A percentile compares a stretch with the other conserved stretches of the same genome.
These are phyloP conservation scores for Eucalyptus melliodora DNA, from an alignment of 345 rosid genomes.

Conservation along the genomic window DNA sequence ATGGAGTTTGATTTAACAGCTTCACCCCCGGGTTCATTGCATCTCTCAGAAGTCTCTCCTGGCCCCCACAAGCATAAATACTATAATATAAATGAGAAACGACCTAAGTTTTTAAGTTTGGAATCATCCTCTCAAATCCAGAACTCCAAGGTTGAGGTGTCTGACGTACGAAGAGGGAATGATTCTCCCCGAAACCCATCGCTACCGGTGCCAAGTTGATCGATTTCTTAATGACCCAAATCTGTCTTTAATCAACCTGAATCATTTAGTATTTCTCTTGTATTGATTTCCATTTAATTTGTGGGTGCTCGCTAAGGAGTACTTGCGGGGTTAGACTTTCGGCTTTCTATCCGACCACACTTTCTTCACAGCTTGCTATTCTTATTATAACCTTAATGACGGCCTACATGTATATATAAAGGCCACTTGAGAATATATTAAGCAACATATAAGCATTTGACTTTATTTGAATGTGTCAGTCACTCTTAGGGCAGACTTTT, in stretches of 20 bases:
- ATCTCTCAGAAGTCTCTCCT: not conserved
- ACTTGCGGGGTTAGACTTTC: not conserved
- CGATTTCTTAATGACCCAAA: not conserved
- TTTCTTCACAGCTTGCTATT: not conserved
- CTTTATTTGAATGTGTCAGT: not conserved
- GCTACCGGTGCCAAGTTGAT: not conserved
- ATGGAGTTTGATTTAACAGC: not conserved
- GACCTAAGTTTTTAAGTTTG: not conserved
- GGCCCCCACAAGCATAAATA: not conserved
- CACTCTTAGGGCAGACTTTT: not conserved
- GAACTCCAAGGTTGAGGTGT: not conserved
- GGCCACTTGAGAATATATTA: not conserved
- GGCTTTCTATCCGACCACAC: not conserved
- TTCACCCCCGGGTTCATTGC: not conserved
- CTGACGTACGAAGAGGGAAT: not conserved
- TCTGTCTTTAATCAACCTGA: not conserved
- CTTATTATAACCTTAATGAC: not conserved
- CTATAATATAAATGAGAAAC: not conserved
- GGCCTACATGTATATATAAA: no score
- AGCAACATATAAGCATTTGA: not conserved
- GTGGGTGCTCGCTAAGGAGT: not conserved
- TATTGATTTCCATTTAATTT: not conserved
- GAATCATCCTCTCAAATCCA: not conserved
- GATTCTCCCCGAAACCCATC: not conserved
- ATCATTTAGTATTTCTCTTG: not conserved